Base-by-base conservation (phyloP, 1,139 yeast species). In the Ashbya aceris region DNA sequence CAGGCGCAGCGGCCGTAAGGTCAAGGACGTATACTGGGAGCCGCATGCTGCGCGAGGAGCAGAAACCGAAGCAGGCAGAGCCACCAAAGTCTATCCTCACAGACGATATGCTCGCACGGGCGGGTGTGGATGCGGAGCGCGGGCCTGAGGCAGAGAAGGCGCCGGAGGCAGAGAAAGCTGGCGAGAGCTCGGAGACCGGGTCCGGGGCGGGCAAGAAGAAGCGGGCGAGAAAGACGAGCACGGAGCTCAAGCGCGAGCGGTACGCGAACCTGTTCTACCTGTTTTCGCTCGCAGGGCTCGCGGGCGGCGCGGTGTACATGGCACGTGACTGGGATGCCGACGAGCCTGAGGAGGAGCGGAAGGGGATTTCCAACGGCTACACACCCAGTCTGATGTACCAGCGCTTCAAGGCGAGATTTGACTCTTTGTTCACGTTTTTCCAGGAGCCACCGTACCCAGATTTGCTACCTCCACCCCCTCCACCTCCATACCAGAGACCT, bases 361-460 rank as follows among this genome's bases (percentile, higher is more conserved):
- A 71, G 36, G 70, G 68, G 27, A 69, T 80, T 47, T 77, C 70
- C 39, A 76, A 80, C 58, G 96, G 96, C 1, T 81, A 76, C 61
- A 62, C 82, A 6, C 81, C 86, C 9, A 66, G 60, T n/a, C 70
- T 75, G 30, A 74, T 84, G 70, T 79, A 76, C 65, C 69, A 68
- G 31, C 76, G 98, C 60, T 71, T 84, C 52, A 70, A 65, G 50
- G 79, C 79, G 49, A 77, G 98, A 68, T 70, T 83, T 48, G 70
- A 77, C 40, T 82, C 87, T 36, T 72, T 85, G 47, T 83, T 89
- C 62, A 79, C 83, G 37, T 83, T 83, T 53, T 89, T 89, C 70
- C 81, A 85, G 47, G 97, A 91, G 53, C 98, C 99, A 8, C 94
- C 84, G 12, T 89, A 83, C 64, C 94, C 87, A 47, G 86, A 87